Percentiles rank a stretch among this genome's conserved stretches.
These are phyloP conservation scores for Calonectria pteridis DNA, from an alignment of 2,329 filamentous ascomycete genomes.

Conservation along the genomic window DNA sequence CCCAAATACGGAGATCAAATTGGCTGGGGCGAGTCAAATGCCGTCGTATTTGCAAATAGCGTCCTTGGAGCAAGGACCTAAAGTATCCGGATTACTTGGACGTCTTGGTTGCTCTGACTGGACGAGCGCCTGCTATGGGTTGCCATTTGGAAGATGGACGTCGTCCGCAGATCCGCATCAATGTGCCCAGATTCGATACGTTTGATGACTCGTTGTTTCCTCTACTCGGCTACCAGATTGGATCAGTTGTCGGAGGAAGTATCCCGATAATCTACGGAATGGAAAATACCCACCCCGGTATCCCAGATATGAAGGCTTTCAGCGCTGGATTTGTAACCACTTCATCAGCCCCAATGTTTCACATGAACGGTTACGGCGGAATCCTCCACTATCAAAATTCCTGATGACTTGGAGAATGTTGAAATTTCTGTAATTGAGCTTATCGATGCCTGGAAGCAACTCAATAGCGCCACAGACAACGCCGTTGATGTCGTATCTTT, in stretches of 20 bases:
- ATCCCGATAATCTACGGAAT: not conserved
- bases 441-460: conserved; percentile 17
- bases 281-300: not conserved
- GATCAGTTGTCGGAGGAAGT: not conserved
- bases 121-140: not conserved
- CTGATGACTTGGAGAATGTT: not conserved
- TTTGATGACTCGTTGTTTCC: not conserved
- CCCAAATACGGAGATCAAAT: not conserved
- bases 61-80: not conserved
- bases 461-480: conserved; percentile 29
- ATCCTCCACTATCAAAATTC: not conserved
- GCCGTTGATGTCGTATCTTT: conserved; percentile 55
- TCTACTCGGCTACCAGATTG: not conserved
- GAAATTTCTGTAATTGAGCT: not conserved
- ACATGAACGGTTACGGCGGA: not conserved
- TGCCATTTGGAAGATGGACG: not conserved
- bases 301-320: not conserved
- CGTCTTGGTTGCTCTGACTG: not conserved
- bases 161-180: not conserved
- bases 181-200: not conserved
- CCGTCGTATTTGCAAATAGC: not conserved
- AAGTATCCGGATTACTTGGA: not conserved
- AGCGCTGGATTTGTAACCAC: not conserved
- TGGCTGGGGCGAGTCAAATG: not conserved
- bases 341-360: not conserved